Evolutionary conservation across 192 early-diverging fungal species (phyloP).

Genomic region (Entomortierella chlamydospora): DNA sequence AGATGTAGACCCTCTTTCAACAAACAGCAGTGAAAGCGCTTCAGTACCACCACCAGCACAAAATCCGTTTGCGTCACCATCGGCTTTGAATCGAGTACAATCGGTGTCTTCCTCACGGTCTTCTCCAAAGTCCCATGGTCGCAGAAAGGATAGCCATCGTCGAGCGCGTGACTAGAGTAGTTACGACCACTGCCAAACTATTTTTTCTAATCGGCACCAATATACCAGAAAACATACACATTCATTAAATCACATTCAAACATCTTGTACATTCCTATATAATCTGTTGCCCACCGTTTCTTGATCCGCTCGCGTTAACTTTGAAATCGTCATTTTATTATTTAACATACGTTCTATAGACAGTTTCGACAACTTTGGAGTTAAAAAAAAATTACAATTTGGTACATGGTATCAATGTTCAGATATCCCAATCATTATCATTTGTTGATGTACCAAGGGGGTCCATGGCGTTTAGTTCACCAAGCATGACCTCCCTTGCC

Average conservation of each 20-base stretch:
- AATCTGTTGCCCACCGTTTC: too few relatives aligned
- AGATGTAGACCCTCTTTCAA: background rate
- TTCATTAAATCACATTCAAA: too few relatives aligned
- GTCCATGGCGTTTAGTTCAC: slow-evolving; percentile 45
- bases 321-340: too few relatives aligned
- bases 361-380: background rate
- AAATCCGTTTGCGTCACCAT: slow-evolving; percentile 8
- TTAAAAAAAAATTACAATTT: background rate
- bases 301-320: too few relatives aligned
- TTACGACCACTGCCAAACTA: background rate
- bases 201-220: background rate
- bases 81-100: background rate
- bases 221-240: background rate
- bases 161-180: too few relatives aligned
- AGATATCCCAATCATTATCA: slow-evolving; percentile 29
- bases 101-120: background rate
- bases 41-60: slow-evolving; percentile 1
- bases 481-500: slow-evolving; percentile 39
- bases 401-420: background rate
- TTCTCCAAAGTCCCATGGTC: background rate
- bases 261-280: too few relatives aligned
- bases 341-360: background rate
- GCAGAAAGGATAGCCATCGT: background rate
- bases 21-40: background rate
- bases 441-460: slow-evolving; percentile 16